Conservation (phyloP, 306 rosid species). For the Cotoneaster glaucophyllus region DNA sequence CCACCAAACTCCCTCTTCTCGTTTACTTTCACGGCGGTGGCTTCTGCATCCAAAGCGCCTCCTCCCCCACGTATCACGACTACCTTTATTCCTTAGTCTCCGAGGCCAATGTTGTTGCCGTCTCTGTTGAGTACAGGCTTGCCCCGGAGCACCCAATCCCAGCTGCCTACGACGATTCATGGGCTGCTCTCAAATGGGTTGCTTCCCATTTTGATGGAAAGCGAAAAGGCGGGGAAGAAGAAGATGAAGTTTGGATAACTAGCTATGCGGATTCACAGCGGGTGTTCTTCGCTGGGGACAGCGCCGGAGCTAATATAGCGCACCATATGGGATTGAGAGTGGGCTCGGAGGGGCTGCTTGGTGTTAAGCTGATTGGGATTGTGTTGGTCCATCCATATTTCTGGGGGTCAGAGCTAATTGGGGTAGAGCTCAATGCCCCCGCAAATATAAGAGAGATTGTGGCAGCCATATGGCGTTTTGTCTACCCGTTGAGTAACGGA, state of each 20-base stretch:
- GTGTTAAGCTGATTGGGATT: not conserved
- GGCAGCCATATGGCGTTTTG: not conserved
- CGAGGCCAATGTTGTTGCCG: conserved; percentile 25
- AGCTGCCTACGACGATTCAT: conserved; percentile 35
- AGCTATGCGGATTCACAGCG: not conserved
- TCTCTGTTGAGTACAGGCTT: conserved; percentile 44
- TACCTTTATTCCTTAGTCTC: conserved; percentile 28
- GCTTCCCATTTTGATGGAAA: not conserved
- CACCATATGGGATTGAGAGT: not conserved
- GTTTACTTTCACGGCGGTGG: conserved; percentile 61
- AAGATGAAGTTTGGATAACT: not conserved
- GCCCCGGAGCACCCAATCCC: conserved; percentile 58
- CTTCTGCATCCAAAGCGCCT: conserved; percentile 36
- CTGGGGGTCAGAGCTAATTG: not conserved
- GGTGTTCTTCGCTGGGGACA: not conserved
- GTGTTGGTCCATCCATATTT: not conserved
- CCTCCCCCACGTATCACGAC: conserved; percentile 28
- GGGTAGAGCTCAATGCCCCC: not conserved
- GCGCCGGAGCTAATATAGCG: not conserved
- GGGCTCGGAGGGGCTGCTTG: not conserved
- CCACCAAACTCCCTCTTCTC: conserved; percentile 36
- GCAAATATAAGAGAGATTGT: not conserved
- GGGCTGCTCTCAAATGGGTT: conserved; percentile 29
- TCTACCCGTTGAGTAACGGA: not conserved
- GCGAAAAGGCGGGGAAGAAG: not conserved